Evolutionary conservation across 768 basidiomycete species (phyloP), one percentile per base, ranked within the genome.

Genomic region (Tylopilus vinaceipallidus): DNA sequence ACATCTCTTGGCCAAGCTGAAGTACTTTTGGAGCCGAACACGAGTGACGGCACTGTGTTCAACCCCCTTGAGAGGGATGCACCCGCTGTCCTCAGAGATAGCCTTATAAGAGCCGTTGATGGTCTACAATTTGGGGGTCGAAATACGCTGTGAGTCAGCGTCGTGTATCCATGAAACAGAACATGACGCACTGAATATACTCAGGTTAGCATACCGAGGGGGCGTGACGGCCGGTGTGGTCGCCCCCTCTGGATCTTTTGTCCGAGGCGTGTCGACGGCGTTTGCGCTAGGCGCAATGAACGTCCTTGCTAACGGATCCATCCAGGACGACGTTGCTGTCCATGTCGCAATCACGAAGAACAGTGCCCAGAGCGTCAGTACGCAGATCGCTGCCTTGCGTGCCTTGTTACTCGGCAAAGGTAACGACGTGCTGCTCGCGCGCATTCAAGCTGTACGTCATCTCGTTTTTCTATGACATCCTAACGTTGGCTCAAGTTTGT

Each of bases 1-100:
- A 77, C 85, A 22, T 74, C 78, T 12, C 65, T 95, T 8, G 91
- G 91, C 1, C 62, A 91, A 45, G 74, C 80, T 47, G 82, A 88
- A 56, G 91, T 94, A 23, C 62, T 72, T 24, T 65, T 74, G 39
- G 92, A 93, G 64, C 67, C 75, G 11, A 82, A 82, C 2, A 92
- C 90, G 0, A 78, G 72, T 34, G 88, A 93, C 62, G 91, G 91
- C 3, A 49, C 57, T 2, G 73, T 81, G 9, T 74, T 73, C 43
- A 86, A 86, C 52, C 78, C 85, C 24, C 62, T 84, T 59, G 62
- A 72, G 27, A 54, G 52, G 16, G 64, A 68, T 33, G 54, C 63
- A 20, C 83, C 84, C 3, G 58, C 39, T 8, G 9, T 58, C 23
- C 42, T 58, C 9, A 49, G 48, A 33, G 45, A 50, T 6, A 22